Evolutionary conservation across 1,284 basidiomycete species (phyloP), one percentile per base, ranked within the genome.

Genomic region (Papiliotrema laurentii): DNA sequence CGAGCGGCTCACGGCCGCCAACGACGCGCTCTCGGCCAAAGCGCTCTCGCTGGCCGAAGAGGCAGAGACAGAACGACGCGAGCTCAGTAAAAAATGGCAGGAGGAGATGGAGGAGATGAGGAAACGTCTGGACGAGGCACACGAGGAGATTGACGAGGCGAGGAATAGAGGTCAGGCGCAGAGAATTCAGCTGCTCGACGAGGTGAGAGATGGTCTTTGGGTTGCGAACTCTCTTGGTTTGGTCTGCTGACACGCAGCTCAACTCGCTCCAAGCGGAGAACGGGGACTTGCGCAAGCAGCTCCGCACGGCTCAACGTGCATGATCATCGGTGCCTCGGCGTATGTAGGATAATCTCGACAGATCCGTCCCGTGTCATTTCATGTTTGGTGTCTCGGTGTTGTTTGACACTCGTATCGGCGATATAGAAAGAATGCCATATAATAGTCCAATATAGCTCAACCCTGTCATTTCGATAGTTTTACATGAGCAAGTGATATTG

Each of bases 31-130:
- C 31, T 87, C 84, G 43, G 82, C 87, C 5, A 79, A 80, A 42
- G 80, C 84, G 6, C 76, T 90, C 4, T 74, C 80, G 5, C 79
- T 92, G 21, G 87, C 88, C 1, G 83, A 85, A 58, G 87, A 90
- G 58, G 85, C 81, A 1, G 85, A 72, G 45, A 45, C 54, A 14
- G 71, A 71, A 42, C 69, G 66, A 49, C 39, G 42, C 1, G 44
- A 49, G 0, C 40, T 72, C 35, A 52, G 56, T 36, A 50, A 38
- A 10, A 59, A 56, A 22, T 51, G 68, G 28, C 54, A 66, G 45
- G 48, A 41, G 4, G 69, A 74, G 55, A 51, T 74, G 18, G 66
- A 66, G 5, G 53, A 53, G 6, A 30, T 72, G 19, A 59, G 55
- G 40, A 43, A 28, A n/a, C 50, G 66, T 41, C 51, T 73, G 35